These are phyloP conservation scores for Thamnidium elegans DNA, from an alignment of 192 early-diverging fungal genomes.

Conservation along the genomic window DNA sequence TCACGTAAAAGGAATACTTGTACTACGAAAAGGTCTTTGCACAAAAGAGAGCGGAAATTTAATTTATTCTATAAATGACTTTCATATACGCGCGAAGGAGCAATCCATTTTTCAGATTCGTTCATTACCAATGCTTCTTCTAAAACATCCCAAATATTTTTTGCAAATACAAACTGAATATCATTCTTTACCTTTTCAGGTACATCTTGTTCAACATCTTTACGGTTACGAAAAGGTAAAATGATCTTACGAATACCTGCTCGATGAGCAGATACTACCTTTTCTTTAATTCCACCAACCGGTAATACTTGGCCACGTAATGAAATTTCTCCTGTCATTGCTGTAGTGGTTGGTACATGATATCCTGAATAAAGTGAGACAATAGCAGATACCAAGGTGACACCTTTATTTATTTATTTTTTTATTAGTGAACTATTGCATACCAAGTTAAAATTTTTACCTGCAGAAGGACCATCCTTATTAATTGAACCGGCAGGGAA, in stretches of 20 bases:
- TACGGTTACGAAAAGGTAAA: constrained; percentile 65
- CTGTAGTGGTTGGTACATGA: constrained; percentile 52
- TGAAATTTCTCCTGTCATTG: constrained; percentile 89
- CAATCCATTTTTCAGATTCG: constrained; percentile 12
- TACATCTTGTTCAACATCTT: constrained; percentile 70
- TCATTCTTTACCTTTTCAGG: constrained; percentile 60
- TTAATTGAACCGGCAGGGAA: constrained; percentile 76
- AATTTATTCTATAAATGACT: constrained; percentile 30
- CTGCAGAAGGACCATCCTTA: constrained; percentile 79
- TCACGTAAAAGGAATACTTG: too few species aligned
- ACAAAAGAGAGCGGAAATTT: too few species aligned
- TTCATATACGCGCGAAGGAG: constrained; percentile 5
- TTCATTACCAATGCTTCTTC: constrained; percentile 39
- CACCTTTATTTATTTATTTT: constrained; percentile 13
- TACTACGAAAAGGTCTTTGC: too few species aligned
- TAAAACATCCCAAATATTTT: constrained; percentile 62
- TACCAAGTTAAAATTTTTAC: constrained; percentile 14
- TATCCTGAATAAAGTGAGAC: constrained; percentile 67
- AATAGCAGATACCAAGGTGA: constrained; percentile 75
- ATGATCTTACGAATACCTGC: constrained; percentile 69
- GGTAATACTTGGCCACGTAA: constrained; percentile 76
- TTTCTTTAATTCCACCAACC: constrained; percentile 88
- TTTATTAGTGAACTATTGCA: not conserved
- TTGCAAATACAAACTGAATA: constrained; percentile 67
- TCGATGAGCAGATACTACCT: constrained; percentile 78